Percentiles rank a stretch among this genome's conserved stretches.
These are phyloP conservation scores for Colletotrichum plurivorum DNA, from an alignment of 2,329 filamentous ascomycete genomes.

Conservation along the genomic window DNA sequence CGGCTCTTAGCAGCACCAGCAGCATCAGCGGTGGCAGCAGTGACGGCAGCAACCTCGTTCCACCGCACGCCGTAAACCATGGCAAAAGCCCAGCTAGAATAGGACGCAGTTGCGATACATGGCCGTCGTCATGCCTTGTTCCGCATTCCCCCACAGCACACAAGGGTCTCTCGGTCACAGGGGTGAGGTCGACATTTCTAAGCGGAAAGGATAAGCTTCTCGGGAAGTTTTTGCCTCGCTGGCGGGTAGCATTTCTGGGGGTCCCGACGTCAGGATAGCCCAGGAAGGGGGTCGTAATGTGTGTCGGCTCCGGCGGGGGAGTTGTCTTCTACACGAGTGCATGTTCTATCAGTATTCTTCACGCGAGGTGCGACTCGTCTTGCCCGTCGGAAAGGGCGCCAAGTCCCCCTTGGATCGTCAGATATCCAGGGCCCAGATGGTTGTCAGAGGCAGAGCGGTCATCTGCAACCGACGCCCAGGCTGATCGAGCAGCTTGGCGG, in stretches of 20 bases:
- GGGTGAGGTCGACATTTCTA: slow-evolving; percentile 15
- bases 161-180: background rate
- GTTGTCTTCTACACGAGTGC: background rate
- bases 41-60: slow-evolving; percentile 1
- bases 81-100: slow-evolving; percentile 8
- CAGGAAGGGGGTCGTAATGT: background rate
- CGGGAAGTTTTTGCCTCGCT: slow-evolving; percentile 27
- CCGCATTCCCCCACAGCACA: background rate
- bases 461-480: slow-evolving; percentile 36
- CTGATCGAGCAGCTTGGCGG: slow-evolving; percentile 35
- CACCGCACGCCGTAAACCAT: slow-evolving; percentile 8
- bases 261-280: background rate
- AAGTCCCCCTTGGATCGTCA: slow-evolving; percentile 4
- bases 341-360: background rate
- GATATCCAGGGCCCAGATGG: slow-evolving; percentile 3
- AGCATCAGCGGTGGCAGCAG: background rate
- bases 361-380: slow-evolving; percentile 4
- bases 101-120: slow-evolving; percentile 15
- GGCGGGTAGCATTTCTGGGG: slow-evolving; percentile 12
- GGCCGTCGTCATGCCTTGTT: slow-evolving; percentile 14
- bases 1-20: background rate
- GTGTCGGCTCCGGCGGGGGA: slow-evolving; percentile 10
- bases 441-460: slow-evolving; percentile 7
- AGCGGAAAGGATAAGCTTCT: slow-evolving; percentile 24
- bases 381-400: slow-evolving; percentile 2